These are phyloP conservation scores for Aspergillus calidoustus DNA, from an alignment of 2,329 filamentous ascomycete genomes.

Conservation along the genomic window DNA sequence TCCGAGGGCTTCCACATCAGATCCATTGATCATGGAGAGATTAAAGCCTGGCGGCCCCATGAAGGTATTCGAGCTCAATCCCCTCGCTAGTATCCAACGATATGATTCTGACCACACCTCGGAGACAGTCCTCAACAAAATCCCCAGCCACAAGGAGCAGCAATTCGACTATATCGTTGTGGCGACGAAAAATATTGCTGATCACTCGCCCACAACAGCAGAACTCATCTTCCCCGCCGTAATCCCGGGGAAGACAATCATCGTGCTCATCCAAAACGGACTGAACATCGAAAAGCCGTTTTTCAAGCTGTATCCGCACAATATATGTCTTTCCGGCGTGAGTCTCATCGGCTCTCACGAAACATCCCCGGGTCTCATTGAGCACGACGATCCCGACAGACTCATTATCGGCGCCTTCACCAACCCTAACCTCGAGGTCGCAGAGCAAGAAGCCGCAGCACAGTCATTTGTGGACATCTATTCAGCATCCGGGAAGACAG, in stretches of 20 bases:
- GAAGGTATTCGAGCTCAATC: not conserved
- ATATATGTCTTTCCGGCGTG: constrained; percentile 59
- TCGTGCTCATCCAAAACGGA: constrained; percentile 66
- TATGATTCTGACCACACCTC: not conserved
- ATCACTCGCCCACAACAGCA: constrained; percentile 54
- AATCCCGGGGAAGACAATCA: constrained; percentile 54
- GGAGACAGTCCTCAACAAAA: constrained; percentile 49
- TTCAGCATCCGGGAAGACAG: constrained; percentile 50
- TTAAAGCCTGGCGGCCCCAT: constrained; percentile 53
- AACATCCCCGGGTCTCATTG: constrained; percentile 51
- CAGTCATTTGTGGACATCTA: constrained; percentile 56
- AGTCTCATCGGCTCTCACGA: constrained; percentile 59
- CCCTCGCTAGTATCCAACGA: not conserved
- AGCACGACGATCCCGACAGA: constrained; percentile 58
- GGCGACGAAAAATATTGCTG: constrained; percentile 65
- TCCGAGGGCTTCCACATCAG: constrained; percentile 58
- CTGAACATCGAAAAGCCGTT: constrained; percentile 66
- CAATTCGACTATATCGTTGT: constrained; percentile 62
- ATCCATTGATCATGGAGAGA: constrained; percentile 59
- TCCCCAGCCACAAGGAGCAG: constrained; percentile 49
- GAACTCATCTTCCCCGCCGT: constrained; percentile 59
- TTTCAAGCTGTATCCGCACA: constrained; percentile 52
- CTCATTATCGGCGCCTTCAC: constrained; percentile 57
- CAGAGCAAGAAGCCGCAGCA: constrained; percentile 9
- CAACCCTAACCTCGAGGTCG: constrained; percentile 15